Evolutionary conservation across 306 rosid species (phyloP).

Genomic region (Gleditsia sinensis): DNA sequence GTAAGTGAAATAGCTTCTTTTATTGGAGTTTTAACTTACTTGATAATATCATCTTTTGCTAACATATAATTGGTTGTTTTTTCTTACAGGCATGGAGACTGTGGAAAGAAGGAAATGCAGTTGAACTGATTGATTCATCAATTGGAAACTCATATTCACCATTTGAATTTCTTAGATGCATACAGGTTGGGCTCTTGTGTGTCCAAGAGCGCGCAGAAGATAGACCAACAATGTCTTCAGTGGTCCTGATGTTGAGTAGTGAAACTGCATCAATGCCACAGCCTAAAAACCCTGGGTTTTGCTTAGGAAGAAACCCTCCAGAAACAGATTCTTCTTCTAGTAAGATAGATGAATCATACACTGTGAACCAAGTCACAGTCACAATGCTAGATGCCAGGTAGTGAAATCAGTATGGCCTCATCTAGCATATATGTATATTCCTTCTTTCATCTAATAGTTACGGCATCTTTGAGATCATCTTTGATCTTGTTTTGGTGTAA

Average conservation of each 20-base stretch:
- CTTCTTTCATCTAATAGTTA: background rate
- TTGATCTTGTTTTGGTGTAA: slow-evolving; percentile 34
- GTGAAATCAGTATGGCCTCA: slow-evolving; percentile 13
- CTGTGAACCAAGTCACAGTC: slow-evolving; percentile 54
- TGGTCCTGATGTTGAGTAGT: slow-evolving; percentile 53
- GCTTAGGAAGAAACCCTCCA: slow-evolving; percentile 41
- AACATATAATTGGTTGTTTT: slow-evolving; percentile 5
- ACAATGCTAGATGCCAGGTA: slow-evolving; percentile 57
- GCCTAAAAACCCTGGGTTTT: slow-evolving; percentile 50
- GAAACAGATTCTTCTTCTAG: slow-evolving; percentile 51
- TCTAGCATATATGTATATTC: slow-evolving; percentile 19
- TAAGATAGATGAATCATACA: slow-evolving; percentile 45
- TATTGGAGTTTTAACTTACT: background rate
- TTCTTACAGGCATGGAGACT: slow-evolving; percentile 62
- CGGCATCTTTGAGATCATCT: slow-evolving; percentile 6
- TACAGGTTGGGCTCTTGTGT: slow-evolving; percentile 47
- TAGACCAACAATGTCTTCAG: slow-evolving; percentile 56
- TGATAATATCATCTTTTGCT: background rate
- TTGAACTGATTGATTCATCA: slow-evolving; percentile 59
- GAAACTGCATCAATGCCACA: slow-evolving; percentile 45
- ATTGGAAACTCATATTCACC: slow-evolving; percentile 41
- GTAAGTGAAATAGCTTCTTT: slow-evolving; percentile 38
- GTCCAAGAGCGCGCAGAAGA: slow-evolving; percentile 60
- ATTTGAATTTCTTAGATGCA: slow-evolving; percentile 56
- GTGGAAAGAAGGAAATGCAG: slow-evolving; percentile 65